Evolutionary conservation across 805 yeast genomes (phyloP).

Genomic region (Candida stauntonica): DNA sequence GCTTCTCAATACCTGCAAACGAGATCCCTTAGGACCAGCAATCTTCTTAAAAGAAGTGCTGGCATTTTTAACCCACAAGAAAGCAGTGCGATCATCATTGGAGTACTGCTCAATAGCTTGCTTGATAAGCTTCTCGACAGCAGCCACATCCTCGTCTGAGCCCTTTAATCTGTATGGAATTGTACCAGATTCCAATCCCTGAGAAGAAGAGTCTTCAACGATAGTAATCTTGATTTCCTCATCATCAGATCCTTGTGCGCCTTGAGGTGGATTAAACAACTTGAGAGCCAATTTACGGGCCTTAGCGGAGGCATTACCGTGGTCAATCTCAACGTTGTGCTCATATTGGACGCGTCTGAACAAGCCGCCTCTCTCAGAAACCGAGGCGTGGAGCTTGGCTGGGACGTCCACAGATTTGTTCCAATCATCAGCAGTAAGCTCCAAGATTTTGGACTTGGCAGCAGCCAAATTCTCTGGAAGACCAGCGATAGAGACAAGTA

Average conservation of each 20-base stretch:
- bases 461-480: constrained; percentile 58
- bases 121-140: constrained; percentile 49
- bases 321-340: constrained; percentile 53
- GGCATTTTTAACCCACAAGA: constrained; percentile 54
- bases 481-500: constrained; percentile 56
- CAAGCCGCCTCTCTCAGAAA: constrained; percentile 64
- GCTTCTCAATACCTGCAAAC: constrained; percentile 56
- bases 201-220: constrained; percentile 30
- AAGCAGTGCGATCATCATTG: constrained; percentile 48
- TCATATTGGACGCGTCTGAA: constrained; percentile 50
- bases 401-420: constrained; percentile 55
- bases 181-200: constrained; percentile 25
- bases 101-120: constrained; percentile 44
- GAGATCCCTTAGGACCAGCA: constrained; percentile 75
- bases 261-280: constrained; percentile 44
- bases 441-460: constrained; percentile 58
- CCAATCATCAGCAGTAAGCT: constrained; percentile 56
- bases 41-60: constrained; percentile 48
- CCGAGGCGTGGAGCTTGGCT: constrained; percentile 48
- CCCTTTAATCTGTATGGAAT: constrained; percentile 73
- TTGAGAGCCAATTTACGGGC: constrained; percentile 47
- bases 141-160: constrained; percentile 41
- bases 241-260: constrained; percentile 38
- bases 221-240: constrained; percentile 42
- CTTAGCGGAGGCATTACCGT: constrained; percentile 45